Base-by-base conservation (phyloP, 148 eudicot genomes). In the Chenopodium suecicum region DNA sequence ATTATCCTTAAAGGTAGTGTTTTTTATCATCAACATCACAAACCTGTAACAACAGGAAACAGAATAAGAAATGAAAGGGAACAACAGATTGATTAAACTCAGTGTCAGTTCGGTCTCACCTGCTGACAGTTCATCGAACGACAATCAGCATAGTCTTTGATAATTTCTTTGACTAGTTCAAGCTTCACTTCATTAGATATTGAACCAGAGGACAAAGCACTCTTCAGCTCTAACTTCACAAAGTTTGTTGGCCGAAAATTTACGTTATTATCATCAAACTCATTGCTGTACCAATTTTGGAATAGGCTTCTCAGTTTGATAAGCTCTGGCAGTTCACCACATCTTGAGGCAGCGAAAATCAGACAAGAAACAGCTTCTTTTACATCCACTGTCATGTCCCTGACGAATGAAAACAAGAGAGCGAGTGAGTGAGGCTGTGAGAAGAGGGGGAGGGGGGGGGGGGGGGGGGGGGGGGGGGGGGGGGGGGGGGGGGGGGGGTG, bases 261-360 rank as follows among this genome's bases (percentile, higher is more conserved):
- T 32, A 74, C 86, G 83, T 78, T 78, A 62, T 13, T 52, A 41
- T 66, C 58, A n/a, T 75, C 83, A 80, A 83, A 22, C 50, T 77
- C 46, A 11, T 66, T 32, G 1, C 88, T 82, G 70, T 78, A 83
- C 82, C 72, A 68, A 11, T 73, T 16, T 73, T 23, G 60, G 77
- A 83, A 80, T 62, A 83, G 23, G n/a, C 65, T 80, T 71, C 79
- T 70, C 34, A 83, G 20, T 74, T 73, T 80, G 68, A 78, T 68
- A 25, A 80, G 73, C 50, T 65, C 84, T 0, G 68, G 86, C 60
- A 83, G 64, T 34, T 86, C 82, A 64, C 86, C 88, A 44, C 81
- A 86, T 58, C 85, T 83, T 64, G 88, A 83, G 27, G 83, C 85
- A 32, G 85, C 83, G 62, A 76, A 83, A 17, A 72, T 47, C 20